These are phyloP conservation scores for Penicillium crystallinum DNA, from an alignment of 495 filamentous ascomycete species.

Conservation along the genomic window DNA sequence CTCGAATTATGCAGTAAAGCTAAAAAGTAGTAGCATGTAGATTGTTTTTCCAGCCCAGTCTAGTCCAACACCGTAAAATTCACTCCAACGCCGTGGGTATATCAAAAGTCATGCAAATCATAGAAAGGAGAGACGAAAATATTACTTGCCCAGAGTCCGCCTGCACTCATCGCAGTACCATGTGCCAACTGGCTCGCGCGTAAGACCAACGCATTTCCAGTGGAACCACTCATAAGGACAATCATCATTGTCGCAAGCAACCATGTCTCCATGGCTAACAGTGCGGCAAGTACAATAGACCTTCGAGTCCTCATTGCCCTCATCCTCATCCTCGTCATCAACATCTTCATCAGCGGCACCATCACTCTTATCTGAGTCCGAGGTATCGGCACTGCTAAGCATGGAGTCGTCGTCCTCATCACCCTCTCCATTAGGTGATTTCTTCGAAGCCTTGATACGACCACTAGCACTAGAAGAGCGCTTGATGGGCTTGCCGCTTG, in stretches of 20 bases:
- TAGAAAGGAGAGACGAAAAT: slow-evolving; percentile 1
- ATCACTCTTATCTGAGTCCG: slow-evolving; percentile 44
- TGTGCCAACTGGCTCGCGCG: slow-evolving; percentile 78
- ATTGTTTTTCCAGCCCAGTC: background rate
- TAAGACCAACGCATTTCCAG: slow-evolving; percentile 90
- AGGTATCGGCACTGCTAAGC: slow-evolving; percentile 47
- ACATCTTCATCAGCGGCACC: slow-evolving; percentile 49
- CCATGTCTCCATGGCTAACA: slow-evolving; percentile 95
- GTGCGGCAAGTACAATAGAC: slow-evolving; percentile 92
- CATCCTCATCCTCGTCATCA: slow-evolving; percentile 70
- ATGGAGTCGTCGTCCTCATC: slow-evolving; percentile 61
- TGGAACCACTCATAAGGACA: slow-evolving; percentile 98
- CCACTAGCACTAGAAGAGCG: slow-evolving; percentile 43
- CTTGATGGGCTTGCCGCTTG: slow-evolving; percentile 51
- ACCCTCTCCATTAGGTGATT: slow-evolving; percentile 57
- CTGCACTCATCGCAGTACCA: slow-evolving; percentile 90
- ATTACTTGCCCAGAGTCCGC: slow-evolving; percentile 50
- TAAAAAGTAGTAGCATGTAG: background rate
- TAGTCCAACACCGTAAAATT: slow-evolving; percentile 1
- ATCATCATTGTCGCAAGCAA: slow-evolving; percentile 90
- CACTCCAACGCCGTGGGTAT: slow-evolving; percentile 19
- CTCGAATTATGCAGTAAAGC: background rate
- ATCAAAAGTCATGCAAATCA: slow-evolving; percentile 9
- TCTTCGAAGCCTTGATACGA: slow-evolving; percentile 47
- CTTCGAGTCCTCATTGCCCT: slow-evolving; percentile 79